These are phyloP conservation scores for Tricholomella constricta DNA, from an alignment of 768 basidiomycete genomes.

Conservation along the genomic window DNA sequence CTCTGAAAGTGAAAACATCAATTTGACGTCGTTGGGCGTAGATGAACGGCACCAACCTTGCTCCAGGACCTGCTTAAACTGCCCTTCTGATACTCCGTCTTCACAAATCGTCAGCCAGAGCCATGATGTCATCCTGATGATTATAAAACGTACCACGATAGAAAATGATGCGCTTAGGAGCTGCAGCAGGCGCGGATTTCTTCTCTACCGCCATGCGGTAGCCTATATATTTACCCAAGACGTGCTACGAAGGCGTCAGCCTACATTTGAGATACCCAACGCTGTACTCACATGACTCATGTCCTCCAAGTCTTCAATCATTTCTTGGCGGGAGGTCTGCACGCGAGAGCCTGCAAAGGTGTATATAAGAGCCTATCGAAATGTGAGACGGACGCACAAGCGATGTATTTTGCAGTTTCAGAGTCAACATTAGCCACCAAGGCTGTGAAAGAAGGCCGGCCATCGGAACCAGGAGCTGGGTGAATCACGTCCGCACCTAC, in stretches of 20 bases:
- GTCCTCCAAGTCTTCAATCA: slow-evolving; percentile 67
- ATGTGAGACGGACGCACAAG: slow-evolving; percentile 26
- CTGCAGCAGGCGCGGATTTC: slow-evolving; percentile 36
- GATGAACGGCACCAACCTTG: slow-evolving; percentile 36
- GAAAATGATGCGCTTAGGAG: slow-evolving; percentile 75
- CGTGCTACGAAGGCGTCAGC: slow-evolving; percentile 37
- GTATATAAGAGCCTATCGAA: too few relatives aligned
- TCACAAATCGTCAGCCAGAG: slow-evolving; percentile 10
- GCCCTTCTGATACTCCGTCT: slow-evolving; percentile 60
- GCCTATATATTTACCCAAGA: slow-evolving; percentile 56
- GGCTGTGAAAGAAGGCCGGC: slow-evolving; percentile 78
- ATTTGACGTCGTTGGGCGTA: background rate
- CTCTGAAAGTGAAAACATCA: slow-evolving; percentile 36
- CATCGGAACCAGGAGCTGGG: slow-evolving; percentile 77
- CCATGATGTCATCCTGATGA: background rate
- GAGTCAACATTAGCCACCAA: slow-evolving; percentile 82
- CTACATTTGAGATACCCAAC: background rate
- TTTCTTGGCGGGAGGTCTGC: slow-evolving; percentile 71
- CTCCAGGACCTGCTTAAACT: slow-evolving; percentile 55
- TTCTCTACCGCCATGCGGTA: slow-evolving; percentile 62
- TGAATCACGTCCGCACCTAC: slow-evolving; percentile 83
- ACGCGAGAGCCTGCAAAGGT: slow-evolving; percentile 54
- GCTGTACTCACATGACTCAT: slow-evolving; percentile 57
- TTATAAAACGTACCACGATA: slow-evolving; percentile 55
- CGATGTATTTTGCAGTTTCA: slow-evolving; percentile 70